Evolutionary conservation across 2,329 filamentous ascomycete genomes (phyloP).

Genomic region (Aspergillus oerlinghausenensis): DNA sequence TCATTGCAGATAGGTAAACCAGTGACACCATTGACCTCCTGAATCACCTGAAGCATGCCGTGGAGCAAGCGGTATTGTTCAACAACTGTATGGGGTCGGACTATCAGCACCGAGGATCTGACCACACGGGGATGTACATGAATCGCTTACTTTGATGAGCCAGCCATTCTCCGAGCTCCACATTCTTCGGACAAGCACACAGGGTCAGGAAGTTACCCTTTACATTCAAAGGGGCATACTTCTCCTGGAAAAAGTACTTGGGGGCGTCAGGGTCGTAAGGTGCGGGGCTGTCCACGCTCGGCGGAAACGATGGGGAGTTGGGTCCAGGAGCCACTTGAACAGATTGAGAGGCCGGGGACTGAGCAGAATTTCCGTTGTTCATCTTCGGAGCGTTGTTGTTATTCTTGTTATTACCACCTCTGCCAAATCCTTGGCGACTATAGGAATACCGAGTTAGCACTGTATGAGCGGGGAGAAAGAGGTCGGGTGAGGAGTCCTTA

Average conservation of each 20-base stretch:
- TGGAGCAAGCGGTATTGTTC: slow-evolving; percentile 87
- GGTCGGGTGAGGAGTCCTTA: background rate
- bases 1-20: slow-evolving; percentile 78
- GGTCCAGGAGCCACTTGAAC: slow-evolving; percentile 27
- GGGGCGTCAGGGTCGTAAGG: slow-evolving; percentile 40
- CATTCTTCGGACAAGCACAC: slow-evolving; percentile 85
- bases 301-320: slow-evolving; percentile 38
- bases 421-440: slow-evolving; percentile 48
- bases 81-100: slow-evolving; percentile 58
- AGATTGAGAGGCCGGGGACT: slow-evolving; percentile 25
- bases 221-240: slow-evolving; percentile 74
- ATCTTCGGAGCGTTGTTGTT: slow-evolving; percentile 36
- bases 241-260: slow-evolving; percentile 50
- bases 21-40: slow-evolving; percentile 74
- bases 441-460: slow-evolving; percentile 21
- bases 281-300: slow-evolving; percentile 34
- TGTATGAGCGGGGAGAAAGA: slow-evolving; percentile 4
- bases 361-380: slow-evolving; percentile 30
- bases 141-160: slow-evolving; percentile 75
- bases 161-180: slow-evolving; percentile 92
- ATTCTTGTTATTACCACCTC: slow-evolving; percentile 45
- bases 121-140: background rate
- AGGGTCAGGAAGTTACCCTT: slow-evolving; percentile 97
- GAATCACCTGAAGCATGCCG: slow-evolving; percentile 83
- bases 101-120: slow-evolving; percentile 5